Evolutionary conservation across 768 basidiomycete genomes (phyloP), one percentile per base, ranked within the genome.

Genomic region (Harrya chromipes): DNA sequence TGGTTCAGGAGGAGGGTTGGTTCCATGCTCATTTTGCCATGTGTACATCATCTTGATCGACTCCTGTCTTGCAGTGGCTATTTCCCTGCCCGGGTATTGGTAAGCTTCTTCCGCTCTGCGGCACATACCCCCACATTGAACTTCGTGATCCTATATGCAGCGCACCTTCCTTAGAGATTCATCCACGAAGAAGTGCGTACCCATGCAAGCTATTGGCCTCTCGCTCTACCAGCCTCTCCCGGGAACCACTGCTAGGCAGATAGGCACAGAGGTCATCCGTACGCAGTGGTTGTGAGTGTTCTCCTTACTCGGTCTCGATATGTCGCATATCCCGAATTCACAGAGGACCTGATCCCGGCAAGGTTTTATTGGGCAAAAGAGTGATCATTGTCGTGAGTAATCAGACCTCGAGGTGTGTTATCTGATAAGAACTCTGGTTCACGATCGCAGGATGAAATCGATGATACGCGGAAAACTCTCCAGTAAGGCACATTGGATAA

Each of bases 161-260:
- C 83, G 92, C 43, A 94, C 94, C 0, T 94, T 92, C 73, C 74
- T 94, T 54, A 87, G 87, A 62, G 79, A 83, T 62, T 69, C 79
- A 16, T 75, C 80, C 2, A 78, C 77, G 24, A 85, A 88, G 59
- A 82, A 81, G 58, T 85, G 89, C 49, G 83, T 98, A 44, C 89
- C 91, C 40, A 97, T 97, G 56, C 90, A 94, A 67, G 95, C 97
- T 5, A 97, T 99, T 56, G 94, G 97, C 2, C 81, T 99, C 27
- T 94, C 93, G 6, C 77, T 99, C 4, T 99, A 99, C 60, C 97
- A 99, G 66, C 82, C 88, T 23, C 75, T 98, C 16, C 84, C 84
- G 6, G 90, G 85, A 16, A 79, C 82, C 4, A 82, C 82, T 1
- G 82, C 69, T 24, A 83, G 92, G 58, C 80, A 85, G 65, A 78